phyloP scores from a whole-genome alignment of 2,329 filamentous ascomycete species.

The Didymella pinodella region DNA sequence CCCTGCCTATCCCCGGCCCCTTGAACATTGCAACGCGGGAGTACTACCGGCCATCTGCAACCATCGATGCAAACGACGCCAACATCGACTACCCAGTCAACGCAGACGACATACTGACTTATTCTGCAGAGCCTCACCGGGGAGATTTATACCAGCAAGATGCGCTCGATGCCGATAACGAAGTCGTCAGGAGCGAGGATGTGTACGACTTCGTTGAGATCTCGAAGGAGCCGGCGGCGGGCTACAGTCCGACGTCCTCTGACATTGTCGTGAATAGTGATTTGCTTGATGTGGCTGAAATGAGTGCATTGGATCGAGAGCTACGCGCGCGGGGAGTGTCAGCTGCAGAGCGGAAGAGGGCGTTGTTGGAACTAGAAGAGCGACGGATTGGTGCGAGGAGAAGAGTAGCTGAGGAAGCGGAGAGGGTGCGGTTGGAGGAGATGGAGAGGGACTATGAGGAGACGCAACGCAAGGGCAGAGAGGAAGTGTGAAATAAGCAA shows the following conservation, averaged over 20 bases:
- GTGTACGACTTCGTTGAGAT: background rate
- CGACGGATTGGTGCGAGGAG: background rate
- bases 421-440: background rate
- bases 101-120: background rate
- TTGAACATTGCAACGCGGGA: conserved; percentile 11
- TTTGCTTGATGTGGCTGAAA: background rate
- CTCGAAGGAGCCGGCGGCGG: background rate
- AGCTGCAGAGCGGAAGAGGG: conserved; percentile 2
- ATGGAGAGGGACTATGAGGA: background rate
- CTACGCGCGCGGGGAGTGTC: background rate
- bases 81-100: background rate
- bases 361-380: background rate
- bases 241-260: conserved; percentile 7
- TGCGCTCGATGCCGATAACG: background rate
- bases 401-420: background rate
- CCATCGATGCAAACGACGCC: background rate
- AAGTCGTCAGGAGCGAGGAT: background rate
- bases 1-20: conserved; percentile 11
- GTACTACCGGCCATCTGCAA: conserved; percentile 4
- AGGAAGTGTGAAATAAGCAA: background rate
- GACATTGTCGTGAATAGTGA: conserved; percentile 2
- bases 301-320: conserved; percentile 1
- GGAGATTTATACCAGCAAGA: background rate
- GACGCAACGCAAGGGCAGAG: background rate
- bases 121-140: background rate